Evolutionary conservation across 179 eudicot genomes (phyloP).

Genomic region (Patellifolia procumbens): DNA sequence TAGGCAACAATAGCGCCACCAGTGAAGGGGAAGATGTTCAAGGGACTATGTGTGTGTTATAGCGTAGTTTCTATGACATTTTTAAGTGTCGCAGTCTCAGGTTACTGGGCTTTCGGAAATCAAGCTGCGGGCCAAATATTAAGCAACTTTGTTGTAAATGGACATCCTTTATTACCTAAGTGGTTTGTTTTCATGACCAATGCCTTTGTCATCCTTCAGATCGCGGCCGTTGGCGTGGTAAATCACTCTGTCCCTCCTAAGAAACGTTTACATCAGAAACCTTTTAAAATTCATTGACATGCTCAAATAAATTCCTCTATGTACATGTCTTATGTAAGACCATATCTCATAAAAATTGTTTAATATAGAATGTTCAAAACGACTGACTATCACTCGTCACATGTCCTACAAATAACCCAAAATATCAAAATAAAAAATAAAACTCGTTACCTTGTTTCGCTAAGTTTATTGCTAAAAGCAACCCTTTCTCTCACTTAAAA

Average conservation of each 20-base stretch:
- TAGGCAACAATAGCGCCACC: slow-evolving; percentile 89
- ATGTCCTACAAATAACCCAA: too few relatives aligned
- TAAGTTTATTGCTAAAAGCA: too few relatives aligned
- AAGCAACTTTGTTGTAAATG: slow-evolving; percentile 51
- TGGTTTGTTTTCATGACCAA: slow-evolving; percentile 65
- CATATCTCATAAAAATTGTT: too few relatives aligned
- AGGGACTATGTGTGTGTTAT: slow-evolving; percentile 77
- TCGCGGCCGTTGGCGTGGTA: slow-evolving; percentile 64
- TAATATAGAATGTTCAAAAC: too few relatives aligned
- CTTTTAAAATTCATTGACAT: too few relatives aligned
- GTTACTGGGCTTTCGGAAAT: slow-evolving; percentile 93
- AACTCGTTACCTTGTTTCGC: too few relatives aligned
- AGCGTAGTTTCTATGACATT: slow-evolving; percentile 57
- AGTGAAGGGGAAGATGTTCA: slow-evolving; percentile 82
- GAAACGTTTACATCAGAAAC: too few relatives aligned
- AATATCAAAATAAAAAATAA: too few relatives aligned
- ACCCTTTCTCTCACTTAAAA: too few relatives aligned
- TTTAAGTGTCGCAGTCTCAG: slow-evolving; percentile 73
- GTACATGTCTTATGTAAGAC: too few relatives aligned
- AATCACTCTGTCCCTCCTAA: background rate
- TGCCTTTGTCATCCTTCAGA: slow-evolving; percentile 63
- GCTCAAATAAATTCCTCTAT: too few relatives aligned
- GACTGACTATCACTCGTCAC: too few relatives aligned
- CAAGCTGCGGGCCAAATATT: slow-evolving; percentile 53
- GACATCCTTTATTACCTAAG: slow-evolving; percentile 56